Conservation (phyloP, 306 rosid genomes). For the Sphenostylis stenocarpa region DNA sequence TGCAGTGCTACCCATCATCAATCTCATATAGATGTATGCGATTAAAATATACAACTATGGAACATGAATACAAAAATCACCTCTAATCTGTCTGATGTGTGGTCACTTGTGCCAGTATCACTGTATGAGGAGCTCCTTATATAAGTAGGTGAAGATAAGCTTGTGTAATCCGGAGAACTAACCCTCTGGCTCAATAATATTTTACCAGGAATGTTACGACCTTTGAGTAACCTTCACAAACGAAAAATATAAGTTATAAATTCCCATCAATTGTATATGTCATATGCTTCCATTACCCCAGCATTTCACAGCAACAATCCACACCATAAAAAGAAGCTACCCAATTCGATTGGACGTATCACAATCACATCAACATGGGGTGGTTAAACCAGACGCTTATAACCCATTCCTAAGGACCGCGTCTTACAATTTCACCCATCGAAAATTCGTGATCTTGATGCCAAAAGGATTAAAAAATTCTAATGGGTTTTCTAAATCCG, state of each 20-base stretch:
- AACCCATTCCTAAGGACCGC: slow-evolving; percentile 23
- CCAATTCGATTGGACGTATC: slow-evolving; percentile 17
- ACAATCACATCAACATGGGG: slow-evolving; percentile 25
- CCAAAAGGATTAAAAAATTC: not conserved
- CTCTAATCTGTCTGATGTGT: slow-evolving; percentile 52
- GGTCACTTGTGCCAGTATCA: slow-evolving; percentile 65
- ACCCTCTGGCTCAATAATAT: slow-evolving; percentile 69
- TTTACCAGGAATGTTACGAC: slow-evolving; percentile 94
- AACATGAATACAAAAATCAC: slow-evolving; percentile 34
- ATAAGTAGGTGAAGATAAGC: slow-evolving; percentile 47
- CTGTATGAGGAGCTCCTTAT: slow-evolving; percentile 60
- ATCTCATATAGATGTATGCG: not conserved
- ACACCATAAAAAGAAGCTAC: not conserved
- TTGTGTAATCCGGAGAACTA: slow-evolving; percentile 46
- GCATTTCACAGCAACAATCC: slow-evolving; percentile 36
- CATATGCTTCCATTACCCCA: slow-evolving; percentile 3
- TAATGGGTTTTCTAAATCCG: slow-evolving; percentile 24
- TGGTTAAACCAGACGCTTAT: slow-evolving; percentile 6
- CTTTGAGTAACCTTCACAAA: slow-evolving; percentile 78
- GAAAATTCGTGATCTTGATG: slow-evolving; percentile 24
- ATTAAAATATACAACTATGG: not conserved
- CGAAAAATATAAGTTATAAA: not conserved
- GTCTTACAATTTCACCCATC: slow-evolving; percentile 23
- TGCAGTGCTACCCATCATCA: not conserved
- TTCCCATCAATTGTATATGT: slow-evolving; percentile 10